Evolutionary conservation across 1,139 yeast genomes (phyloP).

Genomic region (Casaregolazyma suthepensis): DNA sequence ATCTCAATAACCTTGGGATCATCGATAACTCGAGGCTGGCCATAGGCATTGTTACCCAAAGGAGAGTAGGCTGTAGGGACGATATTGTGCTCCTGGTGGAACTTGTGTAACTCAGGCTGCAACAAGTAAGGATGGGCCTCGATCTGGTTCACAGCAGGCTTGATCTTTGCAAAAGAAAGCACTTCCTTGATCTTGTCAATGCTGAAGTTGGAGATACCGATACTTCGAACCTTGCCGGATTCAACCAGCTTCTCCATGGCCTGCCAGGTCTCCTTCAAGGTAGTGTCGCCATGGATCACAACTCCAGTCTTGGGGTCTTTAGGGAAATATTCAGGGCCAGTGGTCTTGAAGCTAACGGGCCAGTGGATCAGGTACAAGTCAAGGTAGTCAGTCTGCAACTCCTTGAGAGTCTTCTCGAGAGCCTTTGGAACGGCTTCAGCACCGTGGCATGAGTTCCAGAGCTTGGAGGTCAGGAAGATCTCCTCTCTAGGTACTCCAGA

Average conservation of each 20-base stretch:
- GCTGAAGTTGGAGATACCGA: conserved; percentile 78
- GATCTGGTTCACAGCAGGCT: conserved; percentile 76
- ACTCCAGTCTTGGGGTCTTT: conserved; percentile 66
- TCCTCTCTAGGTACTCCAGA: conserved; percentile 48
- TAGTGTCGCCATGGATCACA: conserved; percentile 54
- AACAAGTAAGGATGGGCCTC: conserved; percentile 88
- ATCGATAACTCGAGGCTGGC: conserved; percentile 21
- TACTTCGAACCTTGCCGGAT: conserved; percentile 58
- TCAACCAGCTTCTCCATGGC: conserved; percentile 59
- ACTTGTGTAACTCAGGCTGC: conserved; percentile 61
- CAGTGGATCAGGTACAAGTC: conserved; percentile 65
- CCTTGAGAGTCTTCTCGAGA: conserved; percentile 50
- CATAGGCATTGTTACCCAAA: conserved; percentile 36
- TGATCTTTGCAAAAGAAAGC: conserved; percentile 60
- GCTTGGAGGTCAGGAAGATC: conserved; percentile 66
- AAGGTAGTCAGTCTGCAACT: conserved; percentile 60
- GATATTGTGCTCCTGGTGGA: conserved; percentile 52
- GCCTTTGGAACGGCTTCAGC: conserved; percentile 49
- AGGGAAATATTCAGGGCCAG: conserved; percentile 44
- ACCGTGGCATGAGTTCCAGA: conserved; percentile 72
- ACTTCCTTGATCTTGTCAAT: conserved; percentile 69
- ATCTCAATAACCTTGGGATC: conserved; percentile 31
- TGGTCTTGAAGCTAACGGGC: conserved; percentile 57
- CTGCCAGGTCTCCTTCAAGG: conserved; percentile 69
- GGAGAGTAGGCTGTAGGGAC: conserved; percentile 79